A percentile compares a stretch with the other conserved stretches of the same genome.
phyloP scores from a whole-genome alignment of 169 alveolate genomes.

The Plasmodium chabaudi region DNA sequence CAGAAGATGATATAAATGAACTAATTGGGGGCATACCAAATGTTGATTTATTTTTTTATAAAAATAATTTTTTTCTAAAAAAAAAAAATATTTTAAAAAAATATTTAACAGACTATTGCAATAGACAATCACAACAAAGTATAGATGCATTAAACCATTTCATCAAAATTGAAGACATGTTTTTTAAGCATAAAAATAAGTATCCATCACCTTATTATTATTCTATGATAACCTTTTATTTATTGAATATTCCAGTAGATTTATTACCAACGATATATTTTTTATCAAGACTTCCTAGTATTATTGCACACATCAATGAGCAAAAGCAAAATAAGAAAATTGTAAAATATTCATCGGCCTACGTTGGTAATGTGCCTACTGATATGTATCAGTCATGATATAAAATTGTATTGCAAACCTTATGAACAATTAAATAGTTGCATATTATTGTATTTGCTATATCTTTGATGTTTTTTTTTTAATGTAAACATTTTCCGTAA shows the following conservation, averaged over 20 bases:
- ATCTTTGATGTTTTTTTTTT: background rate
- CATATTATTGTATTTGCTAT: background rate
- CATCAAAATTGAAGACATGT: constrained; percentile 22
- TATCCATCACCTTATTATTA: constrained; percentile 49
- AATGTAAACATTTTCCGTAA: background rate
- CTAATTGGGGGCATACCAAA: background rate
- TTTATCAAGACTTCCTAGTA: constrained; percentile 26
- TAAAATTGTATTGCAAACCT: background rate
- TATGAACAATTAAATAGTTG: too few relatives aligned
- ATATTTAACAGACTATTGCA: constrained; percentile 27
- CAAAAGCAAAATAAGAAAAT: constrained; percentile 40
- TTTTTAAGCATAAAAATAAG: constrained; percentile 30
- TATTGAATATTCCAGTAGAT: constrained; percentile 12
- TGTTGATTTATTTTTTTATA: constrained; percentile 30
- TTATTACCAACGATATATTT: constrained; percentile 26
- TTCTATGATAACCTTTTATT: constrained; percentile 28
- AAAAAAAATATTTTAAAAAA: constrained; percentile 31
- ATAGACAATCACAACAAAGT: background rate
- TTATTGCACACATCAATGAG: constrained; percentile 61
- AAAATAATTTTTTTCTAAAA: constrained; percentile 17
- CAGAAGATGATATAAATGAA: background rate
- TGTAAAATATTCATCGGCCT: constrained; percentile 28
- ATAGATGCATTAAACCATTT: constrained; percentile 17
- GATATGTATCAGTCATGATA: background rate
- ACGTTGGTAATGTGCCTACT: constrained; percentile 26